Evolutionary conservation across 2,329 filamentous ascomycete species (phyloP), one percentile per base, ranked within the genome.

Genomic region (Cladosporium sphaerospermum): DNA sequence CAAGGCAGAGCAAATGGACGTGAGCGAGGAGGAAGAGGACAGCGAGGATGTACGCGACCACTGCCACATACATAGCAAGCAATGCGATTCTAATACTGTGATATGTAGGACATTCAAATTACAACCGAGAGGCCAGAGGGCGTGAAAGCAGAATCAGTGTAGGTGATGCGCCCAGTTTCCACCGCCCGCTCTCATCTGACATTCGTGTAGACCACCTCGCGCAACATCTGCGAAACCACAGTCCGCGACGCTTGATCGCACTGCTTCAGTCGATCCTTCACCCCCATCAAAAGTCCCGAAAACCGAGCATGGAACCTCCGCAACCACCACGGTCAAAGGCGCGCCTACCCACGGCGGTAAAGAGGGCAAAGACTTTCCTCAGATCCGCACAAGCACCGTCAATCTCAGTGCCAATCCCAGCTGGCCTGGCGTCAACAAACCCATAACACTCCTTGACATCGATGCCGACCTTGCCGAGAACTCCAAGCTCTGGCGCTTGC

Each of bases 401-500:
- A 88, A 97, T 65, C 81, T 96, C 51, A 83, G 95, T 68, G 86
- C 80, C 3, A 88, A 90, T 58, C 61, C 62, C 16, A 55, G 51
- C 28, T 53, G 45, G 45, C 83, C 86, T 14, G 76, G 74, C 2
- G 78, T 79, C 3, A 84, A 84, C 18, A 93, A 95, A 61, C 91
- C 93, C 62, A 87, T 93, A 45, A 72, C 62, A 1, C 71, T 73
- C 44, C 62, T 79, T 49, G 75, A 79, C 58, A 74, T 80, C 57
- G 77, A 79, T 57, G 74, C 75, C 44, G 74, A 78, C 57, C 67
- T 78, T 16, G 75, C 77, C 51, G 89, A 90, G 63, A 75, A 80
- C 57, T 88, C 91, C 58, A 97, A 96, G 70, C 91, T 92, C 14
- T 99, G 93, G 93, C 85, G 93, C 42, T 85, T 91, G 59, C 93